Evolutionary conservation across 768 basidiomycete genomes (phyloP), one percentile per base, ranked within the genome.

Genomic region (Leccinum imitatum): DNA sequence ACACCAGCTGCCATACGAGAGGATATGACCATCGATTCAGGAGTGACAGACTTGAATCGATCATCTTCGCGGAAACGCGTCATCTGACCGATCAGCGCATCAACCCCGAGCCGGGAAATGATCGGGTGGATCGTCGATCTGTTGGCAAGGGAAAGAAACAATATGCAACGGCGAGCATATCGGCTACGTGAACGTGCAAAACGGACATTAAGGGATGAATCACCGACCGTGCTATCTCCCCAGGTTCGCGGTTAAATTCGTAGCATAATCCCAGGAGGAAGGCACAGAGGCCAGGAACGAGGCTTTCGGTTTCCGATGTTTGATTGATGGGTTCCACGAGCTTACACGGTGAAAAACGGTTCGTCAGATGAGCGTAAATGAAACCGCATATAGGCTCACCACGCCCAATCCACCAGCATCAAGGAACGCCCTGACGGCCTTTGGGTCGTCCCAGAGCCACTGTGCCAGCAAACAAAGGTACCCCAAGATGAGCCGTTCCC

Each of bases 371-470:
- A 51, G 7, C 19, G 10, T 17, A 44, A 30, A 35, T 23, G 21
- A 57, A 50, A 47, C 13, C 3, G 50, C 2, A 30, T 27, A 11
- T 39, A 23, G 1, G 84, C 94, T 68, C 73, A 98, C 95, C 67
- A 95, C 87, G 56, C 92, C 90, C 53, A 99, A 76, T 54, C 93
- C 94, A 21, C 95, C 93, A 7, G 93, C 89, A 67, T 92, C 87
- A 63, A 99, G 78, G 69, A 98, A 96, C 69, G 92, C 94, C 61
- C 87, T 82, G 54, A 97, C 93, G 0, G 91, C 88, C 55, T 80
- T 83, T 0, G 95, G 87, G 67, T 97, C 95, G 67, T 98, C 96
- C 95, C 95, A 99, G 7, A 97, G 79, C 97, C 97, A 99, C 62
- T 95, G 93, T 4, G 85, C 81, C 33, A 99, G 79, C 56, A 97